Base-by-base conservation (phyloP, 768 basidiomycete species). In the Podaxis sp. region DNA sequence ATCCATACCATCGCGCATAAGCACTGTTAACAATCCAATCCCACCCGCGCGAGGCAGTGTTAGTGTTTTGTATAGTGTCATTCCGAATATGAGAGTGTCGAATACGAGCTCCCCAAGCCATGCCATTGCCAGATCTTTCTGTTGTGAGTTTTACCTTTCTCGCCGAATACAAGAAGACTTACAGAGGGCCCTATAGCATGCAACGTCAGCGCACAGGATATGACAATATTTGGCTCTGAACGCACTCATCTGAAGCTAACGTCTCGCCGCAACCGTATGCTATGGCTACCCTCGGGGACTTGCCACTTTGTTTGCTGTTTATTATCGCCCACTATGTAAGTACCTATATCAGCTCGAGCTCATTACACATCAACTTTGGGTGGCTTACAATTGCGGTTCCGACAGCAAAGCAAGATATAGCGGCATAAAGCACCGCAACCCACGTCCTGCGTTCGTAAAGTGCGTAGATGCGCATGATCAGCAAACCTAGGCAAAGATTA, bases 381-480 rank as follows among this genome's bases (percentile, higher is more conserved):
- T 29, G 63, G 1, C 59, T 61, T 38, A 76, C 65, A 0, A 66
- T 69, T 12, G 57, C 60, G 7, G 67, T 25, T 0, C 73, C 67
- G 5, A 76, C 63, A n/a, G 43, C 43, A 54, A 24, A 12, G 47
- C 51, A n/a, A 76, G 11, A 27, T 67, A 73, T 7, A 76, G 60
- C 0, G 60, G 66, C 11, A 80, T 24, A 52, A 17, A 59, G 25
- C 12, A 38, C 19, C 1, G 24, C 67, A 37, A 80, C 69, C 11
- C 50, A 63, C 15, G 66, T 67, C 29, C 66, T 76, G 9, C 75
- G 72, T n/a, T 72, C 73, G 59, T 78, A 82, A 5, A 82, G 66
- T 8, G 80, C 80, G 58, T 77, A 78, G 53, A 75, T 78, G 8
- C 80, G 74, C 71, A 81, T 78, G 6, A 78, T 76, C 52, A 80